Base-by-base conservation (phyloP, 257 asterid genomes). In the Echites panduratus region DNA sequence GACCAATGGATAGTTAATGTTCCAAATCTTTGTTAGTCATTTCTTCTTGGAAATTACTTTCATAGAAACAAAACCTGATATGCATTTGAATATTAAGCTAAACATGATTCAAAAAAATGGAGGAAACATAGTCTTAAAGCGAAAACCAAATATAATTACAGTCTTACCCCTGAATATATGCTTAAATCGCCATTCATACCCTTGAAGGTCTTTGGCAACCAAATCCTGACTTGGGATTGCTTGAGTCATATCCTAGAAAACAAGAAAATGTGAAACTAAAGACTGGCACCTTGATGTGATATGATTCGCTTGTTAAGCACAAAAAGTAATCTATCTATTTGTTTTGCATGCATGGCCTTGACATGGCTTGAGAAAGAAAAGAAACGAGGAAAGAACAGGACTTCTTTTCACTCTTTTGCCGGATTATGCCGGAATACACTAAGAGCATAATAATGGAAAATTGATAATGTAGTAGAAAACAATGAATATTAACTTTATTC, bases 131-230 rank as follows among this genome's bases (percentile, higher is more conserved):
- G 43, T 16, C 50, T 4, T 45, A 49, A 70, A 49, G 64, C 63
- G 45, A 45, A 73, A 69, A 68, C 13, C 13, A 70, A 40, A 68
- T 40, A 27, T 22, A 43, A n/a, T 22, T 45, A 68, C 72, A 73
- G 20, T 50, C 63, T 69, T 82, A 87, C 97, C 96, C 78, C 98
- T 86, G 81, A 92, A 92, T 61, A 92, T 89, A 83, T 92, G 98
- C 83, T 87, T 89, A 90, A 92, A 92, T 71, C 93, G 89, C 98
- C 98, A 92, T 81, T 88, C 96, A 58, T 86, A 84, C 13, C 96
- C 92, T 73, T 89, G 93, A 74, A 92, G 85, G 78, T 92, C 98
- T 77, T 84, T 87, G 70, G 98, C 92, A 12, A 84, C 87, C 86
- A 92, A 86, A 76, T 90, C 98, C 77, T 92, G 98, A 49, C 92